phyloP scores from a whole-genome alignment of 179 eudicot species.

The Beta corolliflora region DNA sequence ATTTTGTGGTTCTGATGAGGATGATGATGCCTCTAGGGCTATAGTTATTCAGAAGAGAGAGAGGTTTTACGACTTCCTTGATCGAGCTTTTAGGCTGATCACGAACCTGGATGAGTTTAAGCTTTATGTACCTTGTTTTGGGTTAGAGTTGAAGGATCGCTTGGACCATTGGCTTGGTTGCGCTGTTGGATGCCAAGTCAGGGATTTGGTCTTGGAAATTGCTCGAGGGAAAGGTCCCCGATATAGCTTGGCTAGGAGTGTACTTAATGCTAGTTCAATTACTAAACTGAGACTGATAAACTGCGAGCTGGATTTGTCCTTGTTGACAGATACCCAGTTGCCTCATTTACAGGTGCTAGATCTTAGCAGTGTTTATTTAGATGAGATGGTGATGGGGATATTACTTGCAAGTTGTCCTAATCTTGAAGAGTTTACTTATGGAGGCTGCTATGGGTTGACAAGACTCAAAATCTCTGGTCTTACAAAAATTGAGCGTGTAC shows the following conservation, averaged over 20 bases:
- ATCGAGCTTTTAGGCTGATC: too few species aligned
- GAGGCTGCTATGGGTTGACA: neutral
- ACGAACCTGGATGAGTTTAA: too few species aligned
- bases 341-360: neutral
- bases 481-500: neutral
- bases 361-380: neutral
- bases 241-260: too few species aligned
- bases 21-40: too few species aligned
- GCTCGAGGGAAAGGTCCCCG: too few species aligned
- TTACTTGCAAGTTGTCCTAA: slow-evolving; percentile 11
- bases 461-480: slow-evolving; percentile 10
- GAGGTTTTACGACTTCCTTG: too few species aligned
- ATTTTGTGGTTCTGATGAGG: slow-evolving; percentile 1
- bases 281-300: neutral
- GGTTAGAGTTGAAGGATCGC: too few species aligned
- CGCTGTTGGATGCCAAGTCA: too few species aligned
- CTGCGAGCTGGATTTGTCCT: slow-evolving; percentile 5
- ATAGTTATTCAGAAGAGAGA: neutral
- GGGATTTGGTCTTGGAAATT: too few species aligned
- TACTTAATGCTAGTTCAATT: neutral
- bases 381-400: neutral
- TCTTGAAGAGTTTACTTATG: neutral
- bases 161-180: too few species aligned
- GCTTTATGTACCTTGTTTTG: too few species aligned
- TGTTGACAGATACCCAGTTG: neutral